Base-by-base conservation (phyloP, 345 rosid genomes). In the Heritiera littoralis region DNA sequence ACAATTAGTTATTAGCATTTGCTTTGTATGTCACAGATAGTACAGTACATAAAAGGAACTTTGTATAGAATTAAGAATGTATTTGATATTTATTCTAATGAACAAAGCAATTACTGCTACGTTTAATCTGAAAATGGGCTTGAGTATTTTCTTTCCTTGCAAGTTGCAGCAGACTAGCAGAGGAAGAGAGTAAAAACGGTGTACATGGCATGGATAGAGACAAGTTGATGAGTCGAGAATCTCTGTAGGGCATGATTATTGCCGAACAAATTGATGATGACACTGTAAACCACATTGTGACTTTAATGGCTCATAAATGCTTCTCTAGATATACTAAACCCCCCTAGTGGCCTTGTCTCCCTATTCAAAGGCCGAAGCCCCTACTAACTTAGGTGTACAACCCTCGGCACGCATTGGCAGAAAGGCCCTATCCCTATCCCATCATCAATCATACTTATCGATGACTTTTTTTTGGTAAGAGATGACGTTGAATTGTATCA, bases 401-500 rank as follows among this genome's bases (percentile, higher is more conserved):
- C 17, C 17, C 59, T 54, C 2, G 10, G 52, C 80, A 77, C 77
- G 85, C 81, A 82, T 1, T 1, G 38, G 38, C 38, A 35, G 38
- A 35, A 35, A 35, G 38, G 38, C 38, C 38, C 38, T 35, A 35
- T 35, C 3, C 38, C 38, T 3, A 35, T 35, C 38, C 38, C 38
- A 35, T 35, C 79, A 28, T 58, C 82, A 72, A 85, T 79, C 70
- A 83, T 78, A 35, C 49, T 66, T 66, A 41, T 51, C 40, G 35
- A 20, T 82, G 82, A 84, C 79, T 23, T 23, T 23, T 23, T 23
- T 23, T 23, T 23, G 28, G 28, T 23, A 23, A 23, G 28, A 48
- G 35, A 20, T 82, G 82, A 84, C 79, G 80, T 78, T 68, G 75
- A 74, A 76, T 2, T 35, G 17, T 12, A 35, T 14, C 11, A 40